Percentiles rank a stretch among this genome's conserved stretches.
Evolutionary conservation across 2,329 filamentous ascomycete species (phyloP).

Genomic region (Colletotrichum tanaceti): DNA sequence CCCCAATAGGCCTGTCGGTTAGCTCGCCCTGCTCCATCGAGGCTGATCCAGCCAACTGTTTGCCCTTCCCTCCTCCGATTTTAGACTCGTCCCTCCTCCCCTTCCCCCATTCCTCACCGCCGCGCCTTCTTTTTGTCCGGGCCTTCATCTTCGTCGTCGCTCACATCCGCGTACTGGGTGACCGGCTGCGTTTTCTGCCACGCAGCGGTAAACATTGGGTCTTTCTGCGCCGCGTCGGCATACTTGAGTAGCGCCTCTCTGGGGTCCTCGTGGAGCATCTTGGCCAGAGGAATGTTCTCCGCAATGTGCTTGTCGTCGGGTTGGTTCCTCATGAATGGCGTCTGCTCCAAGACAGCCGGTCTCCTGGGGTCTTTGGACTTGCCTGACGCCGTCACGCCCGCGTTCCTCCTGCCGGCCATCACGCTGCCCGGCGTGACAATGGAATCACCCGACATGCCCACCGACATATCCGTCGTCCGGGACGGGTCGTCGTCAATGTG

Average conservation of each 20-base stretch:
- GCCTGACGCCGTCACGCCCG: slow-evolving; percentile 83
- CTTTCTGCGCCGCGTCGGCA: slow-evolving; percentile 90
- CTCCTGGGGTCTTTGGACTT: slow-evolving; percentile 81
- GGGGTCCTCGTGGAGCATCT: slow-evolving; percentile 96
- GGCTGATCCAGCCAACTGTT: slow-evolving; percentile 3
- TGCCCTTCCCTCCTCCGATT: slow-evolving; percentile 1
- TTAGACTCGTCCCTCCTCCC: not conserved
- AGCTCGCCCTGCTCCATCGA: slow-evolving; percentile 10
- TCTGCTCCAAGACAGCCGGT: slow-evolving; percentile 85
- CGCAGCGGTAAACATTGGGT: slow-evolving; percentile 93
- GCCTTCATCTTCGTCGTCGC: slow-evolving; percentile 71
- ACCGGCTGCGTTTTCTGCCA: slow-evolving; percentile 94
- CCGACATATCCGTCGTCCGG: slow-evolving; percentile 84
- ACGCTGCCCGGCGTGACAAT: slow-evolving; percentile 77
- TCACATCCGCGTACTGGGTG: slow-evolving; percentile 89
- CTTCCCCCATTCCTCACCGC: slow-evolving; percentile 51
- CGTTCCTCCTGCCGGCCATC: slow-evolving; percentile 61
- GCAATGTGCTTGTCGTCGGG: slow-evolving; percentile 91
- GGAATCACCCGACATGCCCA: slow-evolving; percentile 85
- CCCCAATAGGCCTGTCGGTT: not conserved
- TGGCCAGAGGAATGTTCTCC: slow-evolving; percentile 87
- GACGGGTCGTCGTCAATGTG: slow-evolving; percentile 94
- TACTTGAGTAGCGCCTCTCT: slow-evolving; percentile 94
- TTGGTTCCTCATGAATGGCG: slow-evolving; percentile 90
- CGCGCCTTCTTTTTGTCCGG: slow-evolving; percentile 59